Conservation (phyloP, 768 basidiomycete genomes). For the Mycena vitilis region DNA sequence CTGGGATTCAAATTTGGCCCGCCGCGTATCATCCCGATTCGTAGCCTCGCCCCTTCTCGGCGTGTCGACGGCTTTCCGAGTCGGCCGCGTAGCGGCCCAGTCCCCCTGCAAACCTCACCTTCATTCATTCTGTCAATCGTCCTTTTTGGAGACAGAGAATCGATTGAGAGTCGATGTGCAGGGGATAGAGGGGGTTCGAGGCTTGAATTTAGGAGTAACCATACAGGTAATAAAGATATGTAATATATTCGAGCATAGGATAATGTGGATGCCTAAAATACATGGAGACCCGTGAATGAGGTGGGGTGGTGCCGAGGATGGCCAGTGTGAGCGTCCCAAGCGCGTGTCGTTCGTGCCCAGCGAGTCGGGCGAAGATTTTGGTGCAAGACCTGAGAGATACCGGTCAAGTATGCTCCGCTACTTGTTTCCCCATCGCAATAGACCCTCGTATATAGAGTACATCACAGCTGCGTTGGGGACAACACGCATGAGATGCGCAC, state of each 20-base stretch:
- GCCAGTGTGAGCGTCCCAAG: neutral
- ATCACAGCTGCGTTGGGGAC: slow-evolving; percentile 98
- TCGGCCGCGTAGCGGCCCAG: no score
- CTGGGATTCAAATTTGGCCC: no score
- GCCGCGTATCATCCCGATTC: no score
- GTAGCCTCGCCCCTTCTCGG: no score
- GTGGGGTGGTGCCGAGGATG: slow-evolving; percentile 14
- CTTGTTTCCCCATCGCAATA: slow-evolving; percentile 66
- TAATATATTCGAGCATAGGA: slow-evolving; percentile 20
- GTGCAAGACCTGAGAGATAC: neutral
- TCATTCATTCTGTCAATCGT: no score
- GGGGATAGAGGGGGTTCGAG: neutral
- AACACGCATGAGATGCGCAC: slow-evolving; percentile 95
- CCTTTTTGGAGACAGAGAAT: no score
- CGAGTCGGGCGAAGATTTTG: slow-evolving; percentile 8
- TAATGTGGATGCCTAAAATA: slow-evolving; percentile 29
- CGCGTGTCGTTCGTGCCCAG: slow-evolving; percentile 1
- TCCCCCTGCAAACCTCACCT: no score
- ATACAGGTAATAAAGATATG: slow-evolving; percentile 6
- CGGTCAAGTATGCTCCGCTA: neutral
- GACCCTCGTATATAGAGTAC: slow-evolving; percentile 94
- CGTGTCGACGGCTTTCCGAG: no score
- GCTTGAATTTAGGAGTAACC: neutral
- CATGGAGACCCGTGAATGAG: slow-evolving; percentile 19
- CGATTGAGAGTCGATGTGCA: neutral